Percentiles rank a stretch among this genome's conserved stretches.
Evolutionary conservation across 768 basidiomycete genomes (phyloP).

Genomic region (Lentinula sp.): DNA sequence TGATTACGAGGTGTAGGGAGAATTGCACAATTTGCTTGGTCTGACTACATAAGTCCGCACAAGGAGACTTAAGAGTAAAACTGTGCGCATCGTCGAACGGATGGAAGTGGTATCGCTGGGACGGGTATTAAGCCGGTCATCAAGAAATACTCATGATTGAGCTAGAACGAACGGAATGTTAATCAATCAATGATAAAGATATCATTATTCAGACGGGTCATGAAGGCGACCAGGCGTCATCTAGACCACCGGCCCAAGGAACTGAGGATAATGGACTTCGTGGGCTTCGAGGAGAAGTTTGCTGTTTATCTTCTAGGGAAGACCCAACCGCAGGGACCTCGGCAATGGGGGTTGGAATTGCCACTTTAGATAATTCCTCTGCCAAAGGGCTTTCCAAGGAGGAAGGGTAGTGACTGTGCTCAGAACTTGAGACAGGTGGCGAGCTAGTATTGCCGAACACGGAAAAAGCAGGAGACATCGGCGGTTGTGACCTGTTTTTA

Average conservation of each 20-base stretch:
- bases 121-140: neutral
- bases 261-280: conserved; percentile 18
- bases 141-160: neutral
- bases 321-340: neutral
- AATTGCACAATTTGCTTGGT: neutral
- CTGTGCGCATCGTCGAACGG: neutral
- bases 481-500: conserved; percentile 16
- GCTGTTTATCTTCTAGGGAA: neutral
- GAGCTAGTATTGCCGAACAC: conserved; percentile 34
- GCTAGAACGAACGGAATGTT: neutral
- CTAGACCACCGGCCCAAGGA: conserved; percentile 36
- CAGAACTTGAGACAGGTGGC: conserved; percentile 11
- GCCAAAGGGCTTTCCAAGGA: neutral
- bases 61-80: too few species aligned
- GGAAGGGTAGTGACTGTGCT: conserved; percentile 2
- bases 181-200: neutral
- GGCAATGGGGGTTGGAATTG: neutral
- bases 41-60: too few species aligned
- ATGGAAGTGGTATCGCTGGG: neutral
- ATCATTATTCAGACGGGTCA: neutral
- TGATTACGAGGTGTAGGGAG: neutral
- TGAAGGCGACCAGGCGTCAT: conserved; percentile 30
- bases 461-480: conserved; percentile 42
- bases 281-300: conserved; percentile 3
- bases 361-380: neutral